Evolutionary conservation across 257 asterid genomes (phyloP), one percentile per base, ranked within the genome.

Genomic region (Petunia axillaris): DNA sequence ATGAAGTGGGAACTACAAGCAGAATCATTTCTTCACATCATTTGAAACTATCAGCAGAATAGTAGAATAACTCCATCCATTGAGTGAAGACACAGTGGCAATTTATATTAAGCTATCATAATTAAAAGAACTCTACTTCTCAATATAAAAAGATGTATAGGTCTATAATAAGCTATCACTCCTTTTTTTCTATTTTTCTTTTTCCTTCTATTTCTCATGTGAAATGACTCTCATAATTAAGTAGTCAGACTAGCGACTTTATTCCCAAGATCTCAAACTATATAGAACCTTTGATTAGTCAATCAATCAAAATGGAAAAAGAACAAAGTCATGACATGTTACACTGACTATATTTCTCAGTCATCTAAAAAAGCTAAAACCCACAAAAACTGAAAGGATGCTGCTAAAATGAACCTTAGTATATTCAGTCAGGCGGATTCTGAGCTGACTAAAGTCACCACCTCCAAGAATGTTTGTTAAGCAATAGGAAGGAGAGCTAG

Each of bases 351-450:
- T 43, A 67, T 46, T 48, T 48, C 8, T 71, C 43, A 16, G 77
- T 41, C 59, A 71, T 46, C 43, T 6, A 54, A 71, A 65, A 71
- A 70, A 44, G 76, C 58, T 40, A 70, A 68, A 70, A 44, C 39
- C 76, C 58, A 9, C 41, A 25, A 46, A 48, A 38, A 71, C 59
- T 71, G 60, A 71, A 2, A 46, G 59, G 77, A 70, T 46, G 59
- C 77, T 71, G 77, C 6, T 9, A 71, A 71, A 65, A 25, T 46
- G 43, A 81, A 92, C 98, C 97, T 94, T 89, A 40, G 95, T 84
- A 81, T 86, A 86, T 87, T 89, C 88, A 64, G 98, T 90, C 80
- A 94, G 84, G 36, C 91, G 96, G 80, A 94, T 81, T 84, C 84
- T 86, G 79, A 88, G 91, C 78, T 58, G 86, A 75, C 77, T 82